These are phyloP conservation scores for Exutisphaerella laricina DNA, from an alignment of 2,329 filamentous ascomycete genomes.

Conservation along the genomic window DNA sequence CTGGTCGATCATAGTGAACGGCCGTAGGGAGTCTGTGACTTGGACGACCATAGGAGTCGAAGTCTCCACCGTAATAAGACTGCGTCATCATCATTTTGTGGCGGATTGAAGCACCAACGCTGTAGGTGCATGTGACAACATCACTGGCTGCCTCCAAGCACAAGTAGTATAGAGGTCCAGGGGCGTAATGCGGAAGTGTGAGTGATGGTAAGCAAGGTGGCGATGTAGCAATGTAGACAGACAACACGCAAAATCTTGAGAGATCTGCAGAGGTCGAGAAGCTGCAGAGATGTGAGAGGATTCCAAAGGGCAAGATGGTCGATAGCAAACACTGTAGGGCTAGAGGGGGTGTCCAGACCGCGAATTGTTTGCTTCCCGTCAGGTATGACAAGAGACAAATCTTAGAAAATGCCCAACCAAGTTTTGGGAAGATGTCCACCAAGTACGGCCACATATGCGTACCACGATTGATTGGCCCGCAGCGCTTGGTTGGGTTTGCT, in stretches of 20 bases:
- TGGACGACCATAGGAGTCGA: slow-evolving; percentile 22
- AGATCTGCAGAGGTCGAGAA: too few species aligned
- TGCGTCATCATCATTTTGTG: slow-evolving; percentile 30
- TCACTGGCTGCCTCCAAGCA: slow-evolving; percentile 9
- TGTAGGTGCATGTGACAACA: slow-evolving; percentile 13
- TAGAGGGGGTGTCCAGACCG: slow-evolving; percentile 1
- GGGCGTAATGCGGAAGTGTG: background rate
- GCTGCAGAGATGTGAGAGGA: slow-evolving; percentile 5
- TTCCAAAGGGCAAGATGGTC: slow-evolving; percentile 1
- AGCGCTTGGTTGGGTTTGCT: slow-evolving; percentile 5
- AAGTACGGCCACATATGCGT: slow-evolving; percentile 6
- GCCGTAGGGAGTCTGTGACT: slow-evolving; percentile 20
- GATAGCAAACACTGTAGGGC: slow-evolving; percentile 20
- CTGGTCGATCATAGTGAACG: slow-evolving; percentile 25
- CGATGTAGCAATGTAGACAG: slow-evolving; percentile 8
- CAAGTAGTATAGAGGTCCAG: slow-evolving; percentile 4
- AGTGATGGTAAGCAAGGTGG: slow-evolving; percentile 1
- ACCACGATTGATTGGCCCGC: slow-evolving; percentile 9
- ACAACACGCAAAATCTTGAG: slow-evolving; percentile 9
- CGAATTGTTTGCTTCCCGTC: slow-evolving; percentile 16
- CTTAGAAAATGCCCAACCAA: slow-evolving; percentile 9
- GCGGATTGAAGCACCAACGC: slow-evolving; percentile 10
- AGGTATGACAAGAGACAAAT: slow-evolving; percentile 15
- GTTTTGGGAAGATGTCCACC: slow-evolving; percentile 10
- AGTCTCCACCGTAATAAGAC: slow-evolving; percentile 28